phyloP scores from a whole-genome alignment of 805 yeast genomes.

The Wickerhamomyces xylosicus region DNA sequence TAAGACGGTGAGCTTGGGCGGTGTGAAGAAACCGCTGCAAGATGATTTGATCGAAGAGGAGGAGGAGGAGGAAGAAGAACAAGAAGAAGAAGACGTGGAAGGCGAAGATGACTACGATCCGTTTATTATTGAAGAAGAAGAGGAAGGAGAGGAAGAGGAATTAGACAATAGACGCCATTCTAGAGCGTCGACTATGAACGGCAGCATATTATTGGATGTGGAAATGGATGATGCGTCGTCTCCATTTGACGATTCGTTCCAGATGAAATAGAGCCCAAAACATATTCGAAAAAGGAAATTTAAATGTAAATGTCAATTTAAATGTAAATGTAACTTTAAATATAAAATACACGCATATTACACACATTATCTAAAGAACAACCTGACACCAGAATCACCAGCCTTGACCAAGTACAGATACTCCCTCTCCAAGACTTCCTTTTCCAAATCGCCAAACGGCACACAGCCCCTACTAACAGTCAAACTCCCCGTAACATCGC shows the following conservation, averaged over 20 bases:
- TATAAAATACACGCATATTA: no score
- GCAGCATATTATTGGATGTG: neutral
- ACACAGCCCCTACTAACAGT: conserved; percentile 43
- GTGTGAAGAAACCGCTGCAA: conserved; percentile 4
- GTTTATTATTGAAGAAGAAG: conserved; percentile 16
- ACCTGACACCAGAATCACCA: conserved; percentile 36
- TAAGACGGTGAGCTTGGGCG: conserved; percentile 12
- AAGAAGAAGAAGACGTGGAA: neutral
- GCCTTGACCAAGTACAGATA: conserved; percentile 49
- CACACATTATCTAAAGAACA: conserved; percentile 32
- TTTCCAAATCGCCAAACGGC: conserved; percentile 8
- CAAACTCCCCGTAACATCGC: conserved; percentile 69
- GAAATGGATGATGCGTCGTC: neutral
- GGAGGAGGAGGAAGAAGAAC: conserved; percentile 12
- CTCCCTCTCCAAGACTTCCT: conserved; percentile 42
- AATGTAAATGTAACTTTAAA: no score
- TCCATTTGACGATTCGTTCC: neutral
- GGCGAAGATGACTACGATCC: conserved; percentile 16
- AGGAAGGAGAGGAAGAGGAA: conserved; percentile 6
- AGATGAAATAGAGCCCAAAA: no score
- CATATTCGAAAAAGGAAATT: no score
- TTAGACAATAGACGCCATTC: neutral
- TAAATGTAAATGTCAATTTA: no score
- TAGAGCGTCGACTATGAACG: neutral
- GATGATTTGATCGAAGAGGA: conserved; percentile 11